A percentile compares a stretch with the other conserved stretches of the same genome.
phyloP scores from a whole-genome alignment of 2,329 filamentous ascomycete species.

The Fusarium pseudonygamai region DNA sequence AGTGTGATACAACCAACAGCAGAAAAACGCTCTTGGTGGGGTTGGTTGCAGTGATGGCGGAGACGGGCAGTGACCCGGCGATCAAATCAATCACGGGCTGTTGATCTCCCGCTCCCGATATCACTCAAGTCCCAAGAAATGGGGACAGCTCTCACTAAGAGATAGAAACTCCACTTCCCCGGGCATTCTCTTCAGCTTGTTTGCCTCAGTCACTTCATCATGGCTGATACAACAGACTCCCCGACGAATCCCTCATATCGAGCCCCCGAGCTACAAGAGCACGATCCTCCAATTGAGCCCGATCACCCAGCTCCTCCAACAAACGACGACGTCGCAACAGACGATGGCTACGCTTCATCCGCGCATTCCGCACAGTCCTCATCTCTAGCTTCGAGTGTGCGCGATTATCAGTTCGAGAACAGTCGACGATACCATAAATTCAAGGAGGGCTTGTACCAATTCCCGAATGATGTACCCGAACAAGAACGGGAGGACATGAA shows the following conservation, averaged over 20 bases:
- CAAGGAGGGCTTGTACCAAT: conserved; percentile 50
- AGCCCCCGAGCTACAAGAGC: not conserved
- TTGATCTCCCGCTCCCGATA: not conserved
- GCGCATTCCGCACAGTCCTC: conserved; percentile 21
- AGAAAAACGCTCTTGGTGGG: not conserved
- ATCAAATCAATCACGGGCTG: not conserved
- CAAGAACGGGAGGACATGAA: conserved; percentile 57
- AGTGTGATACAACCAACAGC: not conserved
- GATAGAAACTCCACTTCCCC: not conserved
- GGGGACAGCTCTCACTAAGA: not conserved
- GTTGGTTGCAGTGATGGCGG: not conserved
- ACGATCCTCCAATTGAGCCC: conserved; percentile 23
- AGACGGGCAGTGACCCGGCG: not conserved
- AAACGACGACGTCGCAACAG: conserved; percentile 6
- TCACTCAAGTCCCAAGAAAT: not conserved
- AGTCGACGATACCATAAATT: conserved; percentile 55
- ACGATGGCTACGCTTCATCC: conserved; percentile 31
- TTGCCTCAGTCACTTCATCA: not conserved
- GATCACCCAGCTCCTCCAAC: not conserved
- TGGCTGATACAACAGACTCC: not conserved
- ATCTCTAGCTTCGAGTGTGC: conserved; percentile 45
- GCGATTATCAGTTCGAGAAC: conserved; percentile 55
- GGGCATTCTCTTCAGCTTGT: not conserved
- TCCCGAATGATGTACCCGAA: conserved; percentile 56
- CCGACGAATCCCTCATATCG: not conserved